These are phyloP conservation scores for Lepidium didymum DNA, from an alignment of 345 rosid genomes.

Conservation along the genomic window DNA sequence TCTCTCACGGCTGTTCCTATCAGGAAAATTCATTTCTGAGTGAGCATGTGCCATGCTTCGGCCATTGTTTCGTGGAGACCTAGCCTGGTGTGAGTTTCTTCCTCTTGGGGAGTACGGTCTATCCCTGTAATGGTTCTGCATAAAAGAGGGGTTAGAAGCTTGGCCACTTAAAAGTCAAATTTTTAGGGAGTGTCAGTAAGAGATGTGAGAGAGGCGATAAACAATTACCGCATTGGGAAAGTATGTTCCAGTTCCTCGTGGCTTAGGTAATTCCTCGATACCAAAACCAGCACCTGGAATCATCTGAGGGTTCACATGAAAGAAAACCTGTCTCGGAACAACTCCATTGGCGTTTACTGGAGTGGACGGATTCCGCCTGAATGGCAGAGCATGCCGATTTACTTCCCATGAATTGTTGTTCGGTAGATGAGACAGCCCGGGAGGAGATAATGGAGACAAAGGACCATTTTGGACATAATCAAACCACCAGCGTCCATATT, in stretches of 20 bases:
- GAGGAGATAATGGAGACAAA: conserved; percentile 39
- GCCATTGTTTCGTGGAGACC: conserved; percentile 59
- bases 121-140: conserved; percentile 79
- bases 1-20: conserved; percentile 42
- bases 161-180: background rate
- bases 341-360: conserved; percentile 45
- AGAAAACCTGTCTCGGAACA: conserved; percentile 38
- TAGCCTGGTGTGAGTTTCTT: conserved; percentile 40
- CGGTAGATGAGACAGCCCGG: conserved; percentile 38
- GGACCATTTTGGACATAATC: conserved; percentile 37
- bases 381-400: conserved; percentile 37
- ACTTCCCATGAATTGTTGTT: conserved; percentile 59
- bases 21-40: conserved; percentile 36
- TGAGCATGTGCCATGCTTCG: conserved; percentile 22
- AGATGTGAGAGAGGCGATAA: conserved; percentile 13
- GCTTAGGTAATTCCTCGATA: conserved; percentile 61
- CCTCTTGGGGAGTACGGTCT: conserved; percentile 41
- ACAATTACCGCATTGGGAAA: conserved; percentile 57
- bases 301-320: conserved; percentile 40
- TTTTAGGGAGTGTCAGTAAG: background rate
- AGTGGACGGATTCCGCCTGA: conserved; percentile 32
- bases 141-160: conserved; percentile 16
- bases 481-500: conserved; percentile 38
- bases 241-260: conserved; percentile 86
- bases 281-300: conserved; percentile 43